phyloP scores from a whole-genome alignment of 371 early-diverging fungal species.

The Neoconidiobolus thromboides region DNA sequence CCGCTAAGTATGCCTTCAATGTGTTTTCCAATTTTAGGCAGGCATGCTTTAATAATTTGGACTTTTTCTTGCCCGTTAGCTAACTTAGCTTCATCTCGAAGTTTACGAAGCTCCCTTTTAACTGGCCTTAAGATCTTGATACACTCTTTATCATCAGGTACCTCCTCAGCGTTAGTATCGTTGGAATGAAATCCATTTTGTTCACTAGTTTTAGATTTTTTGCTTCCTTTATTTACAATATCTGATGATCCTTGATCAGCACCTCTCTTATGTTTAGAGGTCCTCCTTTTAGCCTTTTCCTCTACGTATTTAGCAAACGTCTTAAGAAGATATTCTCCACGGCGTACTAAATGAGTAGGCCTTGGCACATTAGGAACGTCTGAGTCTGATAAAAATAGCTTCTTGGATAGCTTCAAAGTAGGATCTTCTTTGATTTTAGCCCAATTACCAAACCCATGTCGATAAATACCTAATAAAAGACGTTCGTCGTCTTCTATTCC shows the following conservation, averaged over 20 bases:
- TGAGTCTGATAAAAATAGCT: conserved; percentile 29
- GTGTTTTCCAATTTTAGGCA: neutral
- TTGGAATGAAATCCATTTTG: neutral
- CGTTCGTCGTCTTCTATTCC: conserved; percentile 85
- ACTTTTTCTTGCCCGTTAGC: neutral
- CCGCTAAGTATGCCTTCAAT: neutral
- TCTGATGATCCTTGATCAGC: neutral
- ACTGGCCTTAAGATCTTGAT: conserved; percentile 11
- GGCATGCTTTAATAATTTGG: neutral
- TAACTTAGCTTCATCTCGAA: conserved; percentile 5
- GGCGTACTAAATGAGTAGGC: conserved; percentile 28
- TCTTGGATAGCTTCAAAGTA: conserved; percentile 48
- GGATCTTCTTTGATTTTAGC: conserved; percentile 59
- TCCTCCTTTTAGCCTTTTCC: conserved; percentile 3
- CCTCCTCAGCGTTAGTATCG: too few relatives aligned
- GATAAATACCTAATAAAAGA: conserved; percentile 81
- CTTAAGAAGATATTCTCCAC: conserved; percentile 82
- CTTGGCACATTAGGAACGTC: conserved; percentile 14
- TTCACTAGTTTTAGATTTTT: neutral
- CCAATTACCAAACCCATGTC: conserved; percentile 92
- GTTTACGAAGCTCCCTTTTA: conserved; percentile 6
- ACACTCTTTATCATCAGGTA: conserved; percentile 4
- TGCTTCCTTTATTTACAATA: neutral
- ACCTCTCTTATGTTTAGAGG: neutral
- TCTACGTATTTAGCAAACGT: conserved; percentile 26